These are phyloP conservation scores for Stephania yunnanensis DNA, from an alignment of 164 flowering plant genomes.

Conservation along the genomic window DNA sequence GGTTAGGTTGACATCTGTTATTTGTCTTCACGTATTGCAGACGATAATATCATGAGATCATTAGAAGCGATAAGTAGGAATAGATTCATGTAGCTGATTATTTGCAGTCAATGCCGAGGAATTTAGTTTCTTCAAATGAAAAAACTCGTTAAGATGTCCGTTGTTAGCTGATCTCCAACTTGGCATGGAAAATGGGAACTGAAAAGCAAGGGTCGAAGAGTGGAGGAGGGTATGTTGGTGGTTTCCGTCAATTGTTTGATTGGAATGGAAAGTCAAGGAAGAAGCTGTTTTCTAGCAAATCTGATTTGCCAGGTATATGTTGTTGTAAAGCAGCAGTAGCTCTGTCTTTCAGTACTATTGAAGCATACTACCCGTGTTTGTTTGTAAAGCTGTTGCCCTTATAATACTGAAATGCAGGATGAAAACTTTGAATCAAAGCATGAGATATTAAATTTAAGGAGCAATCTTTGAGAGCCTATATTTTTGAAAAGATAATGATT, in stretches of 20 bases:
- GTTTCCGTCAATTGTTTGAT: slow-evolving; percentile 84
- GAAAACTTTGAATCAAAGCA: neutral
- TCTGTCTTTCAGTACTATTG: neutral
- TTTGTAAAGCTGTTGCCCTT: neutral
- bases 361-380: neutral
- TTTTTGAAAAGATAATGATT: neutral
- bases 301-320: slow-evolving; percentile 56
- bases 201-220: slow-evolving; percentile 55
- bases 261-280: slow-evolving; percentile 88
- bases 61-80: no score
- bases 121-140: slow-evolving; percentile 2
- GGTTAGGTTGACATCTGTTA: neutral
- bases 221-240: slow-evolving; percentile 71
- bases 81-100: neutral
- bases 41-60: no score
- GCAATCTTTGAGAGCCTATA: neutral
- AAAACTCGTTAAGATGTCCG: neutral
- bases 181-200: slow-evolving; percentile 39
- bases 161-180: slow-evolving; percentile 9
- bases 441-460: neutral
- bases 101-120: slow-evolving; percentile 22
- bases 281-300: slow-evolving; percentile 70
- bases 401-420: neutral
- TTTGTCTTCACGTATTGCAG: neutral
- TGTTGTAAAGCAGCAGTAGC: neutral